Evolutionary conservation across 176 grass and related monocot genomes (phyloP).

Genomic region (Aegilops longissima): DNA sequence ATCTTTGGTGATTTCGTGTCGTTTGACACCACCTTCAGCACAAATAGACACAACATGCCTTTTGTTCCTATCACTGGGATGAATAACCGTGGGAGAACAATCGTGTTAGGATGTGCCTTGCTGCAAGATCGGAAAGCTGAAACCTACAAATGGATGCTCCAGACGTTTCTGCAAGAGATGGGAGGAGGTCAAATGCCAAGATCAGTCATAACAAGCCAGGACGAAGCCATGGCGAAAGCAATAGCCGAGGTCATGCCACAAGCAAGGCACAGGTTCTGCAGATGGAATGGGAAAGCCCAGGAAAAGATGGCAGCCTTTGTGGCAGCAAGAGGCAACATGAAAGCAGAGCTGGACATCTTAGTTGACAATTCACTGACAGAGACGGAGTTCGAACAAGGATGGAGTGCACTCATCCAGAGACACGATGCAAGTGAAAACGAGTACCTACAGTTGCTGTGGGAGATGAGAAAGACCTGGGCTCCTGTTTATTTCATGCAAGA

Average conservation of each 20-base stretch:
- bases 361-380: not conserved
- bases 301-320: not conserved
- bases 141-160: slow-evolving; percentile 26
- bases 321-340: not conserved
- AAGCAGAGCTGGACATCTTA: not conserved
- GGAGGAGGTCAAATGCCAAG: not conserved
- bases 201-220: slow-evolving; percentile 12
- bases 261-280: not conserved
- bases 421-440: slow-evolving; percentile 3
- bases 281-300: slow-evolving; percentile 1
- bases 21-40: slow-evolving; percentile 13
- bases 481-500: slow-evolving; percentile 3
- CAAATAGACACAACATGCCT: not conserved
- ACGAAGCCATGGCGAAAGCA: slow-evolving; percentile 2
- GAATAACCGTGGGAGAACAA: slow-evolving; percentile 4
- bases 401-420: slow-evolving; percentile 10
- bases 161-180: slow-evolving; percentile 17
- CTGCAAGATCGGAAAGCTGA: not conserved
- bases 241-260: slow-evolving; percentile 1
- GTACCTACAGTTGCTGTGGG: slow-evolving; percentile 1
- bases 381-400: slow-evolving; percentile 1
- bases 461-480: slow-evolving; percentile 10
- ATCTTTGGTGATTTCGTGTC: slow-evolving; percentile 13
- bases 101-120: slow-evolving; percentile 9
- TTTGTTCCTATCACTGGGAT: slow-evolving; percentile 18